Conservation (phyloP, 1,284 basidiomycete species). For the Boletus albobrunnescens region DNA sequence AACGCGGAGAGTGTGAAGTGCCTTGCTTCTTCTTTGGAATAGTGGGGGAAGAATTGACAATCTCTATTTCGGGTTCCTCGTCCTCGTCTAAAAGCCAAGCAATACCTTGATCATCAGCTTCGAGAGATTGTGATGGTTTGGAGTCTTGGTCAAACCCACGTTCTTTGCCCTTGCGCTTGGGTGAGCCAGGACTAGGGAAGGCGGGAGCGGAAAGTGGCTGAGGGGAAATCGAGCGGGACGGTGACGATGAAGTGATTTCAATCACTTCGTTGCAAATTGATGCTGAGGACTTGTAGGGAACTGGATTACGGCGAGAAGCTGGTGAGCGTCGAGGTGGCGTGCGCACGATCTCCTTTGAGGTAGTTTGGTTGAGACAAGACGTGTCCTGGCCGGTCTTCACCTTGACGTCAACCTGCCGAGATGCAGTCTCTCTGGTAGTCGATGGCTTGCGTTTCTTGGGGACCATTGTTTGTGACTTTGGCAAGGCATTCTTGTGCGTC, state of each 20-base stretch:
- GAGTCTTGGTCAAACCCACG: background rate
- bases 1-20: background rate
- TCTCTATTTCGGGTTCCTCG: constrained; percentile 47
- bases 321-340: constrained; percentile 9
- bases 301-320: constrained; percentile 10
- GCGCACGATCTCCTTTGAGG: background rate
- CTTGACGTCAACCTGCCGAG: constrained; percentile 45
- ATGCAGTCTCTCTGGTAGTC: constrained; percentile 31
- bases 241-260: constrained; percentile 30
- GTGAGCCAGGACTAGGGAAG: background rate
- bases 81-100: constrained; percentile 66
- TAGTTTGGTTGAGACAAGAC: constrained; percentile 1
- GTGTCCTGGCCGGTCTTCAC: constrained; percentile 45
- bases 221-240: constrained; percentile 17
- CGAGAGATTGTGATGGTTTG: background rate
- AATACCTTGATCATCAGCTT: constrained; percentile 38
- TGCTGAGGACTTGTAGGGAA: constrained; percentile 21
- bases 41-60: constrained; percentile 47
- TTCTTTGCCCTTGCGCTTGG: constrained; percentile 15
- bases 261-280: constrained; percentile 25
- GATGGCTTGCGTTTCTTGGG: constrained; percentile 27
- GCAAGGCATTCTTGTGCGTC: constrained; percentile 31
- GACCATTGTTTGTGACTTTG: constrained; percentile 37
- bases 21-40: constrained; percentile 5
- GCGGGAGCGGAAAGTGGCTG: background rate